phyloP scores from a whole-genome alignment of 2,329 filamentous ascomycete genomes.

The Hypoxylon sp. region DNA sequence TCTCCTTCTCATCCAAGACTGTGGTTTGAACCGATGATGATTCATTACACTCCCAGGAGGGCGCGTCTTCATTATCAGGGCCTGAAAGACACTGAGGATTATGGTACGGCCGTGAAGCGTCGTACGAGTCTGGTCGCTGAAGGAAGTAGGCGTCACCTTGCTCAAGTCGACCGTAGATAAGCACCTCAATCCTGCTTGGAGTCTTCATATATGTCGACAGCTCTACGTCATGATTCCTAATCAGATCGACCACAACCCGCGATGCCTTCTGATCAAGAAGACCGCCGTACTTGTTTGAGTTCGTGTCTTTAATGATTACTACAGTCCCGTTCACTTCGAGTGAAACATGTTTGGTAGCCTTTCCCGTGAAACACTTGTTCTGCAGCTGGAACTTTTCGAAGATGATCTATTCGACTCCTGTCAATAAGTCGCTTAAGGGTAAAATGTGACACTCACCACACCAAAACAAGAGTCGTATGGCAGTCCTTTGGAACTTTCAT shows the following conservation, averaged over 20 bases:
- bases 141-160: slow-evolving; percentile 30
- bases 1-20: slow-evolving; percentile 7
- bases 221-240: slow-evolving; percentile 17
- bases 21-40: not conserved
- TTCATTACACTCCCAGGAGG: not conserved
- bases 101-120: slow-evolving; percentile 26
- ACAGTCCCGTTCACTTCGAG: slow-evolving; percentile 17
- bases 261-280: slow-evolving; percentile 15
- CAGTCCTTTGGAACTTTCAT: not conserved
- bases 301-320: slow-evolving; percentile 8
- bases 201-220: slow-evolving; percentile 26
- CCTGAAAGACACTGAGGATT: slow-evolving; percentile 27
- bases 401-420: slow-evolving; percentile 6
- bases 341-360: not conserved
- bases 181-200: slow-evolving; percentile 14
- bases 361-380: not conserved
- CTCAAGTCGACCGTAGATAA: slow-evolving; percentile 26
- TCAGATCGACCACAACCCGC: not conserved
- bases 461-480: slow-evolving; percentile 31
- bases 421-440: slow-evolving; percentile 5
- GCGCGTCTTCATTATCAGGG: slow-evolving; percentile 11
- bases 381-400: slow-evolving; percentile 15
- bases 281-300: slow-evolving; percentile 15
- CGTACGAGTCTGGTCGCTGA: slow-evolving; percentile 29
- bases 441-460: slow-evolving; percentile 16